phyloP scores from a whole-genome alignment of 192 early-diverging fungal genomes.

The Linderina pennispora region DNA sequence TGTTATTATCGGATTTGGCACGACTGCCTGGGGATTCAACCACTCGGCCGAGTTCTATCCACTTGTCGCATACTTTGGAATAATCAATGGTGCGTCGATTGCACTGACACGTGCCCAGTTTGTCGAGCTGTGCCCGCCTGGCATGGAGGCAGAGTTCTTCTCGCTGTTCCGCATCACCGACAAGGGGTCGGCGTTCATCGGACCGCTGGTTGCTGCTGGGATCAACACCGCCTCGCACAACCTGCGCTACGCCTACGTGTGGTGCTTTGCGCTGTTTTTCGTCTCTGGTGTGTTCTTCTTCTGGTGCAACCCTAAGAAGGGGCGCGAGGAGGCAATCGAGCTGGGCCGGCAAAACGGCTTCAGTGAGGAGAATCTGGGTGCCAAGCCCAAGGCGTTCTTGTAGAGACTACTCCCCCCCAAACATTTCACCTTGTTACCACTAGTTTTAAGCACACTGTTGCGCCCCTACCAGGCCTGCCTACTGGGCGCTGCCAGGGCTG shows the following conservation, averaged over 20 bases:
- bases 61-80: slow-evolving; percentile 52
- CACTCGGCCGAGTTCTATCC: slow-evolving; percentile 53
- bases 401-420: too few relatives aligned
- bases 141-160: slow-evolving; percentile 66
- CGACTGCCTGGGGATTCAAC: slow-evolving; percentile 49
- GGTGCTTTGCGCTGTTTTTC: slow-evolving; percentile 51
- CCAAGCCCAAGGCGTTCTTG: not conserved
- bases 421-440: too few relatives aligned
- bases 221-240: slow-evolving; percentile 50
- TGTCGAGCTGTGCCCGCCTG: slow-evolving; percentile 57
- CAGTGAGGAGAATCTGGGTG: not conserved
- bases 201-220: slow-evolving; percentile 62
- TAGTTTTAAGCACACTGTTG: too few relatives aligned
- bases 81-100: slow-evolving; percentile 56
- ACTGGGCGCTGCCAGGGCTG: too few relatives aligned
- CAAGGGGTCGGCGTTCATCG: slow-evolving; percentile 64
- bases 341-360: not conserved
- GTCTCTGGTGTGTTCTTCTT: slow-evolving; percentile 49
- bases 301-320: slow-evolving; percentile 52
- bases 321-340: slow-evolving; percentile 42
- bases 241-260: slow-evolving; percentile 51
- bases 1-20: slow-evolving; percentile 56
- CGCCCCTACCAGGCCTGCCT: too few relatives aligned
- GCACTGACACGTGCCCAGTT: slow-evolving; percentile 57
- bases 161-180: slow-evolving; percentile 64